These are phyloP conservation scores for Alternaria ethzedia DNA, from an alignment of 2,329 filamentous ascomycete genomes.

Conservation along the genomic window DNA sequence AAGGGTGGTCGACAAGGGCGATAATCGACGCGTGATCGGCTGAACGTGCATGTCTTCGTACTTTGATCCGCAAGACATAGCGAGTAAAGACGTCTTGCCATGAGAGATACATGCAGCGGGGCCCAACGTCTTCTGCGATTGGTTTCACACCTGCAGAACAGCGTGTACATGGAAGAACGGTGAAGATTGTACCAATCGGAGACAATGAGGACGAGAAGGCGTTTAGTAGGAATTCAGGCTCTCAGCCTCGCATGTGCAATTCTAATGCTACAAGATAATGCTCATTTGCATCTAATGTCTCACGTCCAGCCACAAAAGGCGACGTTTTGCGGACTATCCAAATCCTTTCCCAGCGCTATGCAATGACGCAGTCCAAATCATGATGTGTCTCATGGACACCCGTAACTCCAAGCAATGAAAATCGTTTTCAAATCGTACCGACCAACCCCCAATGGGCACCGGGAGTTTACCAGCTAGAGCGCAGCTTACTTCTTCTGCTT, in stretches of 20 bases:
- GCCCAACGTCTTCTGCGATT: constrained; percentile 14
- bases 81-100: not conserved
- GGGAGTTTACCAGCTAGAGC: constrained; percentile 4
- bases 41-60: not conserved
- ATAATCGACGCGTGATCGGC: not conserved
- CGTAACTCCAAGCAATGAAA: constrained; percentile 19
- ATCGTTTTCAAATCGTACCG: constrained; percentile 15
- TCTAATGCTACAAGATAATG: not conserved
- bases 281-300: constrained; percentile 9
- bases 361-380: constrained; percentile 12
- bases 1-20: constrained; percentile 2
- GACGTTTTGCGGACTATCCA: constrained; percentile 6
- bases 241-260: not conserved
- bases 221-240: not conserved
- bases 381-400: constrained; percentile 1
- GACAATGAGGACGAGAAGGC: not conserved
- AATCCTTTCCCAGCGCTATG: constrained; percentile 18
- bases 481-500: constrained; percentile 50
- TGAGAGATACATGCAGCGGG: constrained; percentile 12
- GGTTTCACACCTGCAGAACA: constrained; percentile 3
- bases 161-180: constrained; percentile 1
- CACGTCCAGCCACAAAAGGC: constrained; percentile 25
- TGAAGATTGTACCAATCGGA: not conserved
- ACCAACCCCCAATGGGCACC: constrained; percentile 1
- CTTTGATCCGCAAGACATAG: constrained; percentile 17